Evolutionary conservation across 2,329 filamentous ascomycete species (phyloP), one percentile per base, ranked within the genome.

Genomic region (Chlorencoelia australis): DNA sequence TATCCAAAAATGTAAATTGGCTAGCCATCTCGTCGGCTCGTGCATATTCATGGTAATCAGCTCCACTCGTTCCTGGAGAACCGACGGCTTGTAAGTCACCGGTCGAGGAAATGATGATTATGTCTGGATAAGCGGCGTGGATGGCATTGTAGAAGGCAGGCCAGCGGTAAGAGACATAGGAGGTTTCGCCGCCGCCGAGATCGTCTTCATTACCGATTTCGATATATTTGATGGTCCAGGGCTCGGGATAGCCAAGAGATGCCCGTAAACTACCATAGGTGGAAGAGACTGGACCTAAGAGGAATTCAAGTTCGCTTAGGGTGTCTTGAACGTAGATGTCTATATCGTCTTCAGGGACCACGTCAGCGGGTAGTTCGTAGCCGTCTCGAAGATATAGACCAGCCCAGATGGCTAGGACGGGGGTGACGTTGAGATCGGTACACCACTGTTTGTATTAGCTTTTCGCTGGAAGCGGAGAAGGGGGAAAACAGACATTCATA

Each of bases 181-280:
- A 50, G 2, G 51, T 39, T 20, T 55, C 52, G 24, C 65, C 66
- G 5, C 51, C 51, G 41, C 56, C 61, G 8, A 70, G 52, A 43
- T 64, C 60, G 43, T 75, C 69, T 49, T 74, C 70, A 43, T 74
- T 73, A 8, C 47, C 44, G 3, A 49, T 73, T 48, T 72, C 70
- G 30, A 73, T 62, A 37, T 63, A 68, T 10, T 64, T 64, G 42
- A 74, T 57, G 2, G 43, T 49, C 54, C 68, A 73, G 1, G 71
- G 69, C 10, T 66, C 54, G 1, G 65, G 56, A 44, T 71, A 64
- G 1, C 70, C 70, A 8, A 69, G 56, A 2, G 61, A 56, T 4
- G 64, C 65, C n/a, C 69, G 63, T 5, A 62, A 50, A 7, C 62
- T 61, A 16, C 69, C 68, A 44, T 62, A 68, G 2, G 53, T 54